These are phyloP conservation scores for Chloris gayana DNA, from an alignment of 176 grass and related monocot species.

Conservation along the genomic window DNA sequence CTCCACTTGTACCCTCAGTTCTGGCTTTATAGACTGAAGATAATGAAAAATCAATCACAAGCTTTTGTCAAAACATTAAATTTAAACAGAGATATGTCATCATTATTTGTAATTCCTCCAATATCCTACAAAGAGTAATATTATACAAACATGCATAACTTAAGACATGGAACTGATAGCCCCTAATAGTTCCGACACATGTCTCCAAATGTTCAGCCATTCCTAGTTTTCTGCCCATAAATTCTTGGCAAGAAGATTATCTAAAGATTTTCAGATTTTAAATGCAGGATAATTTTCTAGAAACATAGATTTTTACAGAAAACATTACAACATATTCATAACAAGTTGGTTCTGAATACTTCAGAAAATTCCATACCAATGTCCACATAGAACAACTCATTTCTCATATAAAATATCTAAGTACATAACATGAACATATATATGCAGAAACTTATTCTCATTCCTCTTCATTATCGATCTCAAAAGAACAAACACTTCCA, in stretches of 20 bases:
- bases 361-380: neutral
- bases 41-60: slow-evolving; percentile 19
- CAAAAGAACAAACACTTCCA: neutral
- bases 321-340: neutral
- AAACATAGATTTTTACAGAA: neutral
- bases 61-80: slow-evolving; percentile 20
- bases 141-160: slow-evolving; percentile 10
- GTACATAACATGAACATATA: neutral
- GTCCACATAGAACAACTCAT: neutral
- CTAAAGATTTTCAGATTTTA: neutral
- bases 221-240: slow-evolving; percentile 15
- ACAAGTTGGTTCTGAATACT: slow-evolving; percentile 1
- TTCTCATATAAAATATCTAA: neutral
- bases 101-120: neutral
- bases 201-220: neutral
- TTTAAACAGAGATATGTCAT: slow-evolving; percentile 1
- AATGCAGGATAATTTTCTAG: neutral
- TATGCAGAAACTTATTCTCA: neutral
- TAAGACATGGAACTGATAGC: slow-evolving; percentile 11
- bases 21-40: slow-evolving; percentile 61
- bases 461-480: neutral
- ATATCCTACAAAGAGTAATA: neutral
- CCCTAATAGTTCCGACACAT: neutral
- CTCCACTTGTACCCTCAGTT: slow-evolving; percentile 65
- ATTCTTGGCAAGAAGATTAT: neutral